A percentile compares a stretch with the other conserved stretches of the same genome.
Conservation (phyloP, 352 stramenopile genomes). For the Globisporangium nunn region DNA sequence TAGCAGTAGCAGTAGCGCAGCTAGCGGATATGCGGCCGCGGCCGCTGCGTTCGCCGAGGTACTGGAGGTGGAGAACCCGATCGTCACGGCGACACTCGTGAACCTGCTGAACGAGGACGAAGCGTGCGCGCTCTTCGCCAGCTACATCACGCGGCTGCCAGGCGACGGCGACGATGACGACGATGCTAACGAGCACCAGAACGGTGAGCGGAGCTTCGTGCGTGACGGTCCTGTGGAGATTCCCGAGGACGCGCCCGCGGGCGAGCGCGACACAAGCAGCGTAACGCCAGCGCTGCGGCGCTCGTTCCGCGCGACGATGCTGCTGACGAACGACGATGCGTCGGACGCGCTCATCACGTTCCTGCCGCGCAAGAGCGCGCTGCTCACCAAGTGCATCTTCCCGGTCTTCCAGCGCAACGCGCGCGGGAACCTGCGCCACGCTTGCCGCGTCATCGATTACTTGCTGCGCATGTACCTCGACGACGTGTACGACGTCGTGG, state of each 20-base stretch:
- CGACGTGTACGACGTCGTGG: slow-evolving; percentile 84
- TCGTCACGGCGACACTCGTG: slow-evolving; percentile 47
- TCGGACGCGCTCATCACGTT: slow-evolving; percentile 77
- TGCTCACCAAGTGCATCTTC: slow-evolving; percentile 80
- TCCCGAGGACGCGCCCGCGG: background rate
- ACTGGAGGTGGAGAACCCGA: slow-evolving; percentile 42
- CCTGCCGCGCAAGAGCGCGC: slow-evolving; percentile 67
- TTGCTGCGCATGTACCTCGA: slow-evolving; percentile 81
- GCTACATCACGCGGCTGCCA: slow-evolving; percentile 59
- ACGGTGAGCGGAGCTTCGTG: slow-evolving; percentile 3
- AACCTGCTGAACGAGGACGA: slow-evolving; percentile 55
- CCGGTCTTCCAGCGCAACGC: slow-evolving; percentile 63
- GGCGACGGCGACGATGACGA: slow-evolving; percentile 10
- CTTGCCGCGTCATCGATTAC: slow-evolving; percentile 83
- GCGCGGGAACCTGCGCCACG: slow-evolving; percentile 78
- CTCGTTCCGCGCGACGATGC: slow-evolving; percentile 84
- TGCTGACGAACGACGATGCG: slow-evolving; percentile 83
- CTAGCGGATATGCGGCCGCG: background rate
- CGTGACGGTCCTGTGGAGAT: background rate
- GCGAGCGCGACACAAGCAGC: slow-evolving; percentile 20
- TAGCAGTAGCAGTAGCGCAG: background rate
- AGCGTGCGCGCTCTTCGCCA: slow-evolving; percentile 46
- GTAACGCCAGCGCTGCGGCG: slow-evolving; percentile 61
- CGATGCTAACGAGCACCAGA: slow-evolving; percentile 3
- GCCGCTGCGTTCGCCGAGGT: slow-evolving; percentile 26